Evolutionary conservation across 768 basidiomycete species (phyloP).

Genomic region (Fomitopsis serialis): DNA sequence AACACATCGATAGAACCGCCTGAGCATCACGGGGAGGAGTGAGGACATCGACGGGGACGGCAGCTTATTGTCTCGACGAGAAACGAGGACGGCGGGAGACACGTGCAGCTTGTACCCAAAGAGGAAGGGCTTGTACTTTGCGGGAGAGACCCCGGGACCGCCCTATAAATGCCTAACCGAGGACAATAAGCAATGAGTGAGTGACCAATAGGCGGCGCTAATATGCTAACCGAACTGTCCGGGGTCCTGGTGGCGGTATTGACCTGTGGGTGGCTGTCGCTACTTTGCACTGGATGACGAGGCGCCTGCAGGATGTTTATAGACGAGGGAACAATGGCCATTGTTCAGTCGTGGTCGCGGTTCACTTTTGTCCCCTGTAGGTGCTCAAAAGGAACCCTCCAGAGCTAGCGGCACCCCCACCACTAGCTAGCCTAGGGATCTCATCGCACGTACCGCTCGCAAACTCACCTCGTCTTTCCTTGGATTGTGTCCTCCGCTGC

Average conservation of each 20-base stretch:
- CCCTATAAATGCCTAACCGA: background rate
- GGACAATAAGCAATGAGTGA: slow-evolving; percentile 9
- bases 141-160: background rate
- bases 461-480: slow-evolving; percentile 2
- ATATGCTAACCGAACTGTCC: background rate
- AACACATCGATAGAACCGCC: background rate
- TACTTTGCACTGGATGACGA: slow-evolving; percentile 6
- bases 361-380: slow-evolving; percentile 19
- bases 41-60: background rate
- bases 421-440: slow-evolving; percentile 21
- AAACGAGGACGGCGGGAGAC: background rate
- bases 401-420: slow-evolving; percentile 5
- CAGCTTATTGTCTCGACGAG: slow-evolving; percentile 15
- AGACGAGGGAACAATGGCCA: slow-evolving; percentile 10
- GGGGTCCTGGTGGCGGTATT: slow-evolving; percentile 3
- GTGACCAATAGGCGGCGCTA: background rate
- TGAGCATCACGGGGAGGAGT: background rate
- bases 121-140: slow-evolving; percentile 15
- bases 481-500: slow-evolving; percentile 1
- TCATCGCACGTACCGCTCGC: slow-evolving; percentile 7
- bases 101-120: slow-evolving; percentile 10
- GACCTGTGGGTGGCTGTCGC: slow-evolving; percentile 3
- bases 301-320: slow-evolving; percentile 15
- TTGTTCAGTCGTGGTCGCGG: slow-evolving; percentile 16
- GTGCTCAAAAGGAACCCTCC: slow-evolving; percentile 15